Percentiles rank a stretch among this genome's conserved stretches.
Conservation (phyloP, 257 asterid species). For the Salvia rosmarinus region DNA sequence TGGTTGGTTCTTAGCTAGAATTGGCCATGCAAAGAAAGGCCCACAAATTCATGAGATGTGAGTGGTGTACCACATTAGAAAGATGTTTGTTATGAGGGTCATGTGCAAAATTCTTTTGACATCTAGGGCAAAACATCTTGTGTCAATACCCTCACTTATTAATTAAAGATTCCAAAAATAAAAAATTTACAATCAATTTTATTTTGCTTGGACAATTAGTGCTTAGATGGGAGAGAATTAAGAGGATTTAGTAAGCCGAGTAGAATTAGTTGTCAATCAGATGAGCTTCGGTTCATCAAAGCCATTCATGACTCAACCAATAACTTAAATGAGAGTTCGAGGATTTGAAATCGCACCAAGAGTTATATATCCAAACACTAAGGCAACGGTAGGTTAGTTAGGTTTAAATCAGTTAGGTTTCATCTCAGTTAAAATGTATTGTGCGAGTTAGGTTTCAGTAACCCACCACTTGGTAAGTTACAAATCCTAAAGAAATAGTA, state of each 20-base stretch:
- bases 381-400: too few relatives aligned
- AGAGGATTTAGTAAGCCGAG: neutral
- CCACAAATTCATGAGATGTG: conserved; percentile 24
- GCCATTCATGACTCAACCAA: neutral
- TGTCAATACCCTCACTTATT: neutral
- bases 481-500: too few relatives aligned
- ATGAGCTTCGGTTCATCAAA: neutral
- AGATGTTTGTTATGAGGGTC: conserved; percentile 30
- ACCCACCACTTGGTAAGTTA: too few relatives aligned
- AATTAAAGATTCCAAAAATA: neutral
- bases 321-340: neutral
- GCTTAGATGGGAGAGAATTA: neutral
- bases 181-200: neutral
- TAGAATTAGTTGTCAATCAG: neutral
- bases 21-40: conserved; percentile 24
- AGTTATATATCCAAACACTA: too few relatives aligned
- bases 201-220: neutral
- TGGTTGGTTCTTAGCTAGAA: conserved; percentile 27
- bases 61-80: neutral
- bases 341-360: neutral
- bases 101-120: conserved; percentile 26
- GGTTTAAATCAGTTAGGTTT: too few relatives aligned
- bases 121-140: conserved; percentile 21
- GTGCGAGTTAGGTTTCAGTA: too few relatives aligned
- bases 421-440: too few relatives aligned